A percentile compares a stretch with the other conserved stretches of the same genome.
These are phyloP conservation scores for Zopfochytrium polystomum DNA, from an alignment of 371 early-diverging fungal species.

Conservation along the genomic window DNA sequence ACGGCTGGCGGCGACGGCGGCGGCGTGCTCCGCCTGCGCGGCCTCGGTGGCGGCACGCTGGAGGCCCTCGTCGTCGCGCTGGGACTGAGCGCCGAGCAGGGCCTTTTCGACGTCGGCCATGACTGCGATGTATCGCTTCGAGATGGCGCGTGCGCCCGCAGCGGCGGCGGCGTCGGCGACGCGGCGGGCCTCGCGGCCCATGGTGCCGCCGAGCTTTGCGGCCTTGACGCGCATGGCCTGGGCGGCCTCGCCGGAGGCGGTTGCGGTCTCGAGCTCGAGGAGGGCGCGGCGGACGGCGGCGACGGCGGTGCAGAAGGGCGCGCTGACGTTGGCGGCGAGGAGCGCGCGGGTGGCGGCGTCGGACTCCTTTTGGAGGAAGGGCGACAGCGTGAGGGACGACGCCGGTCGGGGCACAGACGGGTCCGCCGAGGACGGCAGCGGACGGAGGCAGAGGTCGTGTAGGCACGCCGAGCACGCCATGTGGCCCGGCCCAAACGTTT, in stretches of 20 bases:
- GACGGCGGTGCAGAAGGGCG: slow-evolving; percentile 12
- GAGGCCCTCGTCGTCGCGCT: neutral
- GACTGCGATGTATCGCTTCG: slow-evolving; percentile 19
- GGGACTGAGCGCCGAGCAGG: slow-evolving; percentile 2
- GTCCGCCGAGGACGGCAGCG: slow-evolving; percentile 18
- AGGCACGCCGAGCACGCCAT: slow-evolving; percentile 24
- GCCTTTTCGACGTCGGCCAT: slow-evolving; percentile 23
- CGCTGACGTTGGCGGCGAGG: slow-evolving; percentile 13
- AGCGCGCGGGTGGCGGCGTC: slow-evolving; percentile 25
- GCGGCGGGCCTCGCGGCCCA: slow-evolving; percentile 9
- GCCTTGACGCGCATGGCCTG: slow-evolving; percentile 22
- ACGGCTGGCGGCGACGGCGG: no score
- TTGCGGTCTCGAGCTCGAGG: slow-evolving; percentile 22
- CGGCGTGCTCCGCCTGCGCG: no score
- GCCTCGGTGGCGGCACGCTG: no score
- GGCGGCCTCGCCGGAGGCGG: slow-evolving; percentile 21
- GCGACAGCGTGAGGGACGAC: slow-evolving; percentile 4
- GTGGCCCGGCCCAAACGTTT: slow-evolving; percentile 18
- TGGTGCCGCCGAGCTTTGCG: slow-evolving; percentile 7
- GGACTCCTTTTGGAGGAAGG: slow-evolving; percentile 23
- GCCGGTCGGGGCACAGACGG: slow-evolving; percentile 24
- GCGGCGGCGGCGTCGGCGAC: slow-evolving; percentile 18
- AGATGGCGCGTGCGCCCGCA: slow-evolving; percentile 25
- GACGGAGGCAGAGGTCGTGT: slow-evolving; percentile 21
- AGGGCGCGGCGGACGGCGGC: slow-evolving; percentile 10